These are phyloP conservation scores for Exsudoporus floridanus DNA, from an alignment of 1,284 basidiomycete species.

Conservation along the genomic window DNA sequence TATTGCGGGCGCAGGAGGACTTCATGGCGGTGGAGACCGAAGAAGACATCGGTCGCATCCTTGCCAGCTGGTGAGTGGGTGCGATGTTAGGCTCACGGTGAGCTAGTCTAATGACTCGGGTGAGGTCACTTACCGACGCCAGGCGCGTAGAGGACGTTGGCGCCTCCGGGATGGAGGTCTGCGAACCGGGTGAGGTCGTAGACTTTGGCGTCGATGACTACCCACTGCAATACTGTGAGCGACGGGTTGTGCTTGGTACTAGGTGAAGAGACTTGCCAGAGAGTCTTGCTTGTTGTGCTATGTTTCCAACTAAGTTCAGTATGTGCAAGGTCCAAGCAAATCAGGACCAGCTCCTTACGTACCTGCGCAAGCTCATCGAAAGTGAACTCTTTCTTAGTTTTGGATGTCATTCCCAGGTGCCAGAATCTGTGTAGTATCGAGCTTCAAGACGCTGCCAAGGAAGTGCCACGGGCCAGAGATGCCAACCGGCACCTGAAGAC, in stretches of 20 bases:
- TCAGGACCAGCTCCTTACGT: background rate
- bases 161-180: constrained; percentile 66
- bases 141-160: constrained; percentile 49
- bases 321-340: too few relatives aligned
- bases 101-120: background rate
- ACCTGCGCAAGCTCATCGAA: constrained; percentile 58
- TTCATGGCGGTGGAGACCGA: constrained; percentile 87
- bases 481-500: background rate
- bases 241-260: background rate
- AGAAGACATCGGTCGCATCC: constrained; percentile 89
- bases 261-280: constrained; percentile 44
- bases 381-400: constrained; percentile 41
- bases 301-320: background rate
- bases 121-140: constrained; percentile 38
- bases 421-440: background rate
- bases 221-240: constrained; percentile 45
- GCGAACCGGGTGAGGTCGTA: constrained; percentile 66
- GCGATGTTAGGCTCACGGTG: background rate
- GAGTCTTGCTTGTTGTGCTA: constrained; percentile 79
- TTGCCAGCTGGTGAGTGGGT: constrained; percentile 50
- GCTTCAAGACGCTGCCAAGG: background rate
- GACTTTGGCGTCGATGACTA: constrained; percentile 66
- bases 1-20: constrained; percentile 83
- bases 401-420: constrained; percentile 30
- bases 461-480: background rate